These are phyloP conservation scores for Luffa acutangula DNA, from an alignment of 306 rosid genomes.

Conservation along the genomic window DNA sequence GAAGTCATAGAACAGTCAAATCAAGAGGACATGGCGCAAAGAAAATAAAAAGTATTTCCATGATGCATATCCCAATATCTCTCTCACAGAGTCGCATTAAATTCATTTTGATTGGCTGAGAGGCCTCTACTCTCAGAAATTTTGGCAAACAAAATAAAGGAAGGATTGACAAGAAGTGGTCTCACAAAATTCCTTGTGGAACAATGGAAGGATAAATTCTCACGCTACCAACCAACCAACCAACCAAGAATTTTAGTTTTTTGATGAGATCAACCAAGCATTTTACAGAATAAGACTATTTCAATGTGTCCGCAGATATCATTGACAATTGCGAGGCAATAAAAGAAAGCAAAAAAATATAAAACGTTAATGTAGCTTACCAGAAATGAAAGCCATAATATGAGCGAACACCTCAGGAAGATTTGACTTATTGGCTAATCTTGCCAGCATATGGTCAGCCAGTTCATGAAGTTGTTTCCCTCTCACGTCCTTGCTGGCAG, in stretches of 20 bases:
- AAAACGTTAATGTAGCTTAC: conserved; percentile 31
- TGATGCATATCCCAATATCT: neutral
- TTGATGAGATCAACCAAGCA: neutral
- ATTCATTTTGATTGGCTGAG: neutral
- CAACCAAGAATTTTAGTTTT: neutral
- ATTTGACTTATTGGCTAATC: conserved; percentile 59
- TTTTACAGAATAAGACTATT: neutral
- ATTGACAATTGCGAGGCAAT: neutral
- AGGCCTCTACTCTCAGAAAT: neutral
- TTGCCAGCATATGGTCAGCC: conserved; percentile 54
- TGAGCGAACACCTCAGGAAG: conserved; percentile 59
- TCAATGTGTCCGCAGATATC: neutral
- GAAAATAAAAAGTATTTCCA: neutral
- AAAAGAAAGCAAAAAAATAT: neutral
- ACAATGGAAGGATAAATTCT: neutral
- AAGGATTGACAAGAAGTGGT: neutral
- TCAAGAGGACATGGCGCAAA: neutral
- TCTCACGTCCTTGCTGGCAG: conserved; percentile 79
- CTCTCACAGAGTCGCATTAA: neutral
- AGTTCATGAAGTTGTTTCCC: conserved; percentile 69
- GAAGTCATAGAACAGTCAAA: neutral
- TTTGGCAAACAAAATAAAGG: neutral
- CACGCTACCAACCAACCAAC: neutral
- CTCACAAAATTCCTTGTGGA: neutral
- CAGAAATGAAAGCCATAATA: conserved; percentile 69